These are phyloP conservation scores for Eimeria acervulina DNA, from an alignment of 169 alveolate species.

Conservation along the genomic window DNA sequence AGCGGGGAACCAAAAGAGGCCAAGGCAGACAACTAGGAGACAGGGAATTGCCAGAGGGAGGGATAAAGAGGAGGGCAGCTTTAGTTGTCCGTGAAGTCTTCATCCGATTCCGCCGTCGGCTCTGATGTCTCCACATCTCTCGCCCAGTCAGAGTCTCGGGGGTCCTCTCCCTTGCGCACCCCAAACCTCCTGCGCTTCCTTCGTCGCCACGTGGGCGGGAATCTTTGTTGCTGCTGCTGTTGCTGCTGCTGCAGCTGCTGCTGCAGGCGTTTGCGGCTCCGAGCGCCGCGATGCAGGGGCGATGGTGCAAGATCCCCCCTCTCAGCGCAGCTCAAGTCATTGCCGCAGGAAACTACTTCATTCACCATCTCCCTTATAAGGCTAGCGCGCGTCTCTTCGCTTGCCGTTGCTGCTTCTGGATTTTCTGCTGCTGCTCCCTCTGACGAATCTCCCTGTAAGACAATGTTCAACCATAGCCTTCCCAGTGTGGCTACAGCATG, in stretches of 20 bases:
- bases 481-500: constrained; percentile 49
- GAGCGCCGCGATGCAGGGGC: constrained; percentile 23
- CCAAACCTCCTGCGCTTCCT: constrained; percentile 63
- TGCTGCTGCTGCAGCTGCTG: constrained; percentile 41
- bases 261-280: neutral
- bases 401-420: neutral
- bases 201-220: constrained; percentile 62
- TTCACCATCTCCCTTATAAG: constrained; percentile 60
- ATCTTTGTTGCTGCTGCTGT: constrained; percentile 21
- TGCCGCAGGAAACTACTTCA: constrained; percentile 48
- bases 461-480: constrained; percentile 30
- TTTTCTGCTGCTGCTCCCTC: neutral
- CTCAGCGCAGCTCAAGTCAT: constrained; percentile 4
- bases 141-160: constrained; percentile 78
- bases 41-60: neutral
- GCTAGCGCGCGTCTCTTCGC: constrained; percentile 8
- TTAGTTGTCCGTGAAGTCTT: constrained; percentile 27
- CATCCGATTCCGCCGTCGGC: constrained; percentile 69
- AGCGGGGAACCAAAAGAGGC: neutral
- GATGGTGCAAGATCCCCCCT: neutral
- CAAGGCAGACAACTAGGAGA: neutral
- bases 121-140: constrained; percentile 60
- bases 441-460: neutral
- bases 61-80: neutral
- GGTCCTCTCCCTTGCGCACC: constrained; percentile 69